Evolutionary conservation across 257 asterid genomes (phyloP).

Genomic region (Cynanchum wilfordii): DNA sequence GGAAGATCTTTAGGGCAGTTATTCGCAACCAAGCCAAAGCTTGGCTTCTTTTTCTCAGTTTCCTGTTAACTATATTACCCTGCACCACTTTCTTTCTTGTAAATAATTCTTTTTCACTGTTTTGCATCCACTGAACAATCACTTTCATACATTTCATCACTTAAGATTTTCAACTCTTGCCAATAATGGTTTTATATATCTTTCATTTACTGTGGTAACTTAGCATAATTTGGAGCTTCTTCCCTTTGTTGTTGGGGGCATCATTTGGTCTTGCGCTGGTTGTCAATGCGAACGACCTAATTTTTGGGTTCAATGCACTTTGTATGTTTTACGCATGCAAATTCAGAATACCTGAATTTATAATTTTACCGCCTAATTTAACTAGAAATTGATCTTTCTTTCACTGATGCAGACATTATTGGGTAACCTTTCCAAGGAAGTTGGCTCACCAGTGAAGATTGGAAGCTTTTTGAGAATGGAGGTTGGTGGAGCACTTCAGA

Average conservation of each 20-base stretch:
- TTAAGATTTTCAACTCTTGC: neutral
- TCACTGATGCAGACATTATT: slow-evolving; percentile 52
- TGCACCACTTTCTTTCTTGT: neutral
- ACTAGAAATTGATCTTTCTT: slow-evolving; percentile 15
- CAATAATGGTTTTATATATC: neutral
- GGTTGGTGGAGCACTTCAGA: slow-evolving; percentile 83
- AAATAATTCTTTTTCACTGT: neutral
- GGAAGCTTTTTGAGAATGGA: slow-evolving; percentile 75
- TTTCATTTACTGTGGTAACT: neutral
- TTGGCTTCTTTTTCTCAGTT: no score
- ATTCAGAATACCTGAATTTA: neutral
- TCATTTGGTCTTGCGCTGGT: neutral
- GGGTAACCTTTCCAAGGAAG: slow-evolving; percentile 69
- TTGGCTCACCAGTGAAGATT: slow-evolving; percentile 74
- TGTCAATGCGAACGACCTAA: neutral
- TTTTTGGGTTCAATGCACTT: neutral
- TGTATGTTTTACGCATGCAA: neutral
- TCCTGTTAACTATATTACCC: no score
- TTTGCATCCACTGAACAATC: neutral
- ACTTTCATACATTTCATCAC: neutral
- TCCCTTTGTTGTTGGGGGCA: neutral
- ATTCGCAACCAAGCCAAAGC: no score
- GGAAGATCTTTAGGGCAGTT: no score
- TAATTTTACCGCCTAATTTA: neutral
- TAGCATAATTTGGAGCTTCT: neutral